Conservation (phyloP, 2,329 filamentous ascomycete species). For the Fusarium pseudonygamai region DNA sequence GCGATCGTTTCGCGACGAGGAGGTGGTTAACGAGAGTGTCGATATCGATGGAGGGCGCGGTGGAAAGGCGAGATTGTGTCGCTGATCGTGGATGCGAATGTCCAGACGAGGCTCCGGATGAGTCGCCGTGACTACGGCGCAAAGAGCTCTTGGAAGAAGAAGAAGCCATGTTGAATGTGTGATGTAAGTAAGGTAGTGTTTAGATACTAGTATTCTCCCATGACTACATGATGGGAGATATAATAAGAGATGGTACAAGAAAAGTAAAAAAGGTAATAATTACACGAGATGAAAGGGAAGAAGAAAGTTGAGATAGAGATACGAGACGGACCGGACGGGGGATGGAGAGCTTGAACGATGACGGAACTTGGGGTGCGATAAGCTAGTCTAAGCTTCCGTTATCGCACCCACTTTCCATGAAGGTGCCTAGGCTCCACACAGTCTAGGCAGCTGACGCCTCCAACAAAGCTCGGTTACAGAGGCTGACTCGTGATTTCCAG, state of each 20-base stretch:
- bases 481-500: slow-evolving; percentile 21
- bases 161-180: slow-evolving; percentile 46
- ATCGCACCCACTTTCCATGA: slow-evolving; percentile 18
- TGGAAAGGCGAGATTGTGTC: slow-evolving; percentile 43
- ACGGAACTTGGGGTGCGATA: slow-evolving; percentile 31
- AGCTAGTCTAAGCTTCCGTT: slow-evolving; percentile 38
- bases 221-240: slow-evolving; percentile 38
- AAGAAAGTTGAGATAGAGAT: slow-evolving; percentile 3
- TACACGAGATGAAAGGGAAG: slow-evolving; percentile 7
- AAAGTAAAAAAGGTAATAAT: background rate
- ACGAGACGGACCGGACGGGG: background rate
- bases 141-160: slow-evolving; percentile 47
- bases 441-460: slow-evolving; percentile 33
- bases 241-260: slow-evolving; percentile 5
- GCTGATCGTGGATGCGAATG: slow-evolving; percentile 44
- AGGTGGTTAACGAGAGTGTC: slow-evolving; percentile 86
- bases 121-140: slow-evolving; percentile 49
- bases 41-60: slow-evolving; percentile 54
- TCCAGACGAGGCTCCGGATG: slow-evolving; percentile 49
- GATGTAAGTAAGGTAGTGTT: background rate
- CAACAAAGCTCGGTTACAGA: slow-evolving; percentile 5
- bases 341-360: slow-evolving; percentile 35
- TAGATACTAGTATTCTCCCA: slow-evolving; percentile 14
- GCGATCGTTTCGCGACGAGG: slow-evolving; percentile 85
- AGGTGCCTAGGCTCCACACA: background rate